Evolutionary conservation across 2,329 filamentous ascomycete species (phyloP), one percentile per base, ranked within the genome.

Genomic region (Apiospora arundinis): DNA sequence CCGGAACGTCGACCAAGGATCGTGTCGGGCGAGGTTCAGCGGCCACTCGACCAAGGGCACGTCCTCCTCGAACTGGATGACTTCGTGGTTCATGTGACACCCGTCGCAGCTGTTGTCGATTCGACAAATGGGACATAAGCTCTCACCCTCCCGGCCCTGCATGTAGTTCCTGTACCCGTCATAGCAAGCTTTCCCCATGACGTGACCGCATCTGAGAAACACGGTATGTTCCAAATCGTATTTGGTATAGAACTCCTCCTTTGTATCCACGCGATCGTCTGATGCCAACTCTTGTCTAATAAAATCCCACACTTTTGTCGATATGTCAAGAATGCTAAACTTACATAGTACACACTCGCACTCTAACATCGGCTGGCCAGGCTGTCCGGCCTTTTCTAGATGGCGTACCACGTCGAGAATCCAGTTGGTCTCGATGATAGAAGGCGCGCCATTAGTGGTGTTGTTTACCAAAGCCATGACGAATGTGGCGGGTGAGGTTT

Each of bases 61-160:
- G 32, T 32, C 32, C 3, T 12, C 4, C 8, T 14, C 21, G 23
- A 1, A 32, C 11, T 4, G 0, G 23, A 16, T 3, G 12, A 12
- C n/a, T 0, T 3, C 9, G 0, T 25, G 23, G 2, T 3, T 7
- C 49, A 1, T 1, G 1, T 7, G 4, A 11, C 49, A 56, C 4
- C 49, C 49, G 23, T 32, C 25, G 25, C 49, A 56, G 12, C 12
- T 32, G 25, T 56, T 28, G 25, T 56, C 14, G 21, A 0, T n/a
- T 28, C 49, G 49, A 21, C 49, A 56, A 2, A 56, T 2, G 14
- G 49, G 49, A 18, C 49, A 56, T 4, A 32, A 0, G 4, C 6
- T 32, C 32, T 32, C 32, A 32, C 45, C 45, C 0, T 28, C 6
- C 2, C 8, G 9, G 11, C 4, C 5, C 2, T 7, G 0, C 16